phyloP scores from a whole-genome alignment of 2,329 filamentous ascomycete species.

The Penicillium sp. region DNA sequence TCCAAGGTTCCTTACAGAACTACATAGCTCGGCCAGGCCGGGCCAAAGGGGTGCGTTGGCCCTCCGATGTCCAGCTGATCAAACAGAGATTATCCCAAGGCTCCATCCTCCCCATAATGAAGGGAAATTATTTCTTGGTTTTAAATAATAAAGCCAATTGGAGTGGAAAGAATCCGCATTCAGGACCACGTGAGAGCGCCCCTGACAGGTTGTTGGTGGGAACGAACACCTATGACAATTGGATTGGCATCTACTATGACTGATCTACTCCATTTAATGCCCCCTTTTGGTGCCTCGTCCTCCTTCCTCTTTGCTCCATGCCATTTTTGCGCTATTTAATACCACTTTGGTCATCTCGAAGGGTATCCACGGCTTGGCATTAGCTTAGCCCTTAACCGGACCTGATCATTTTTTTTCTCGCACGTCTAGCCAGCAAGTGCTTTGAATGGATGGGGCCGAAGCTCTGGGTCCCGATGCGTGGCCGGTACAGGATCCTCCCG shows the following conservation, averaged over 20 bases:
- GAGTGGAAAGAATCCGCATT: conserved; percentile 11
- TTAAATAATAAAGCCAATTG: background rate
- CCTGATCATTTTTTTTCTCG: background rate
- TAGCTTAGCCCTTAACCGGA: conserved; percentile 1
- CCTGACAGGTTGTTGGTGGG: conserved; percentile 17
- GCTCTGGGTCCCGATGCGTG: conserved; percentile 13
- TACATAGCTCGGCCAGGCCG: background rate
- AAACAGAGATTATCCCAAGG: background rate
- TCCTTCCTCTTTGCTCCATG: background rate
- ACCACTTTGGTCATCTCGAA: background rate
- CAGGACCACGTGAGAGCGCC: conserved; percentile 18
- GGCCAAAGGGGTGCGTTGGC: background rate
- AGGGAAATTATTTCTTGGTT: background rate
- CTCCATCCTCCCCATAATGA: background rate
- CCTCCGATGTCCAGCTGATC: background rate
- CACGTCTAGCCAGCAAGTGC: background rate
- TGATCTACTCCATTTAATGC: background rate
- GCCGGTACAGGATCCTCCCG: conserved; percentile 25
- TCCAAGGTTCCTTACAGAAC: background rate
- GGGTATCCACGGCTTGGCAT: background rate
- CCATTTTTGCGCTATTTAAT: background rate
- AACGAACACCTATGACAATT: background rate
- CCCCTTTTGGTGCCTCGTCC: background rate
- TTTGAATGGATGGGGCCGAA: conserved; percentile 7
- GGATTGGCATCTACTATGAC: background rate